Base-by-base conservation (phyloP, 2,329 filamentous ascomycete species). In the Lachnellula occidentalis region DNA sequence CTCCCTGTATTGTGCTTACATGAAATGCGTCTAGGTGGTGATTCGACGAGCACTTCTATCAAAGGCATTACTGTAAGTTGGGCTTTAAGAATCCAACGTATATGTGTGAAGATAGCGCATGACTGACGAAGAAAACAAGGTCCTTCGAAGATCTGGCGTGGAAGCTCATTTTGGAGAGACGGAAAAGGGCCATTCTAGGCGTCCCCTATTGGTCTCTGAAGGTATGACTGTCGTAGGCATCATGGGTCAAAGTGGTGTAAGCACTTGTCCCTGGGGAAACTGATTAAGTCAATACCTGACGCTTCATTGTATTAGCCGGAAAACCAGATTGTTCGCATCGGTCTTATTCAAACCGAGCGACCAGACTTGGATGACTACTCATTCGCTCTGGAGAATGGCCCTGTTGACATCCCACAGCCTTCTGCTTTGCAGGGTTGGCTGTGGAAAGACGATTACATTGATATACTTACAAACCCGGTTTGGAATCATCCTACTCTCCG, bases 201-300 rank as follows among this genome's bases (percentile, higher is more conserved):
- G 50, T 36, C 45, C 31, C 22, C 9, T 56, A 11, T 15, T 56
- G 2, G 54, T 39, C 22, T 27, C 34, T 17, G 11, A 21, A n/a
- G 31, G 34, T 22, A n/a, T 45, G 9, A 19, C 39, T 14, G 27
- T 53, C 19, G 31, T 50, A 19, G 50, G 54, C 21, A 12, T 56
- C 9, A 41, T 17, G 19, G 53, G 45, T 1, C 27, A 55, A 22
- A 48, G 21, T 9, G 43, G 43, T 41, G 53, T 55, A 55, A 55
- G 53, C 27, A n/a, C n/a, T n/a, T n/a, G 9, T 17, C 19, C 24
- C n/a, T 14, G n/a, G 5, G 17, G 24, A 22, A 6, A 11, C 19
- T 4, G 7, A 9, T 11, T 5, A 7, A 43, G 6, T 17, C 5
- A 21, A 19, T 43, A 22, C 8, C 19, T 31, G 3, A 31, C 4